Evolutionary conservation across 164 flowering plant species (phyloP).

Genomic region (Umbilicus rupestris): DNA sequence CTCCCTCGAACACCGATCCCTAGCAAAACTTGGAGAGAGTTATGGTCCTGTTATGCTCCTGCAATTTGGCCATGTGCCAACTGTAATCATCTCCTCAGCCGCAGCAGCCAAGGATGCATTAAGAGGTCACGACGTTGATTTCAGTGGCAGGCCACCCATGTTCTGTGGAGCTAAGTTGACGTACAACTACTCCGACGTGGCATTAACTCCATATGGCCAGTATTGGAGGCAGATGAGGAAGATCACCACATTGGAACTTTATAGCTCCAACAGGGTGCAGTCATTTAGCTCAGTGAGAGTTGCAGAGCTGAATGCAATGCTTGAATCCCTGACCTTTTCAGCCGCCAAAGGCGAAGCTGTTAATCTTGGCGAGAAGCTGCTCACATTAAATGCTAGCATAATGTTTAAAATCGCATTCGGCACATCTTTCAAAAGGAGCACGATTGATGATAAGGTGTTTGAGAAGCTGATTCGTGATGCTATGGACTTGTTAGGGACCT

Average conservation of each 20-base stretch:
- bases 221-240: conserved; percentile 29
- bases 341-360: conserved; percentile 5
- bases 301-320: conserved; percentile 17
- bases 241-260: conserved; percentile 19
- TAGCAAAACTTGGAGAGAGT: conserved; percentile 13
- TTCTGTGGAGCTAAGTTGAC: conserved; percentile 15
- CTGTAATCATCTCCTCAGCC: conserved; percentile 24
- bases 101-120: conserved; percentile 25
- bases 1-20: conserved; percentile 13
- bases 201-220: conserved; percentile 22
- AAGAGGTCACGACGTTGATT: conserved; percentile 21
- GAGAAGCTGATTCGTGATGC: conserved; percentile 15
- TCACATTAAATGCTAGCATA: conserved; percentile 10
- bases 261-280: conserved; percentile 20
- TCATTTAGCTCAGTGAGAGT: conserved; percentile 18
- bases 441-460: conserved; percentile 8
- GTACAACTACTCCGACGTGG: conserved; percentile 20
- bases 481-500: conserved; percentile 13
- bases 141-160: conserved; percentile 22
- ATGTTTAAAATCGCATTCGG: conserved; percentile 21
- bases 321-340: not conserved
- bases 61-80: conserved; percentile 18
- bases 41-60: conserved; percentile 27
- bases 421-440: conserved; percentile 13
- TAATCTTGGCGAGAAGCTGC: conserved; percentile 13